These are phyloP conservation scores for Nadsonia fulvescens DNA, from an alignment of 805 yeast genomes.

Conservation along the genomic window DNA sequence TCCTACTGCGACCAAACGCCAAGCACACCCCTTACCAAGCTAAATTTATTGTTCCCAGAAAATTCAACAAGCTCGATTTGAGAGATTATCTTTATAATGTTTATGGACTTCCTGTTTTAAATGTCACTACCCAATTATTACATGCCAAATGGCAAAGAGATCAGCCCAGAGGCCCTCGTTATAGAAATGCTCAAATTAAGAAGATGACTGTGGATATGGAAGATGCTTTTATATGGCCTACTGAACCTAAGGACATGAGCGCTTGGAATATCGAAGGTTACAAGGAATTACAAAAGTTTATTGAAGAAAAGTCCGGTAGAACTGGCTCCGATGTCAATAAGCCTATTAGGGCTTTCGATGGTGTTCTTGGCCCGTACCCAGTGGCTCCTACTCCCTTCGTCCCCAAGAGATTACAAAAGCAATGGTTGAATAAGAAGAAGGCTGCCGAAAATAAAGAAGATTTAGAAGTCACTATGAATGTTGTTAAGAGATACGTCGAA, in stretches of 20 bases:
- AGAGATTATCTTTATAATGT: slow-evolving; percentile 85
- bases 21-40: slow-evolving; percentile 96
- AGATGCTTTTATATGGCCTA: slow-evolving; percentile 94
- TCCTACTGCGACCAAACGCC: slow-evolving; percentile 79
- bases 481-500: no score
- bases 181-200: slow-evolving; percentile 64
- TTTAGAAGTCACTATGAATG: no score
- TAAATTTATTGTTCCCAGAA: slow-evolving; percentile 82
- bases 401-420: no score
- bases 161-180: slow-evolving; percentile 42
- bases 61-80: slow-evolving; percentile 83
- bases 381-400: slow-evolving; percentile 50
- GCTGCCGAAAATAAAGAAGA: no score
- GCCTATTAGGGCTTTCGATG: slow-evolving; percentile 59
- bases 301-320: slow-evolving; percentile 29
- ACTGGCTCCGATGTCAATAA: slow-evolving; percentile 50
- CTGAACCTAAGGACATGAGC: slow-evolving; percentile 9
- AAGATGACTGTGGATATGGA: slow-evolving; percentile 95
- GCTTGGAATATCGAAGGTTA: slow-evolving; percentile 18
- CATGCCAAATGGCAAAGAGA: slow-evolving; percentile 55
- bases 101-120: slow-evolving; percentile 79
- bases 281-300: slow-evolving; percentile 32
- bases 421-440: no score
- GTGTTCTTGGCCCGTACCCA: slow-evolving; percentile 40
- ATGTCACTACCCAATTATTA: slow-evolving; percentile 68